Percentiles rank a stretch among this genome's conserved stretches.
These are phyloP conservation scores for Cutaneotrichosporon sp. DNA, from an alignment of 1,284 basidiomycete species.

Conservation along the genomic window DNA sequence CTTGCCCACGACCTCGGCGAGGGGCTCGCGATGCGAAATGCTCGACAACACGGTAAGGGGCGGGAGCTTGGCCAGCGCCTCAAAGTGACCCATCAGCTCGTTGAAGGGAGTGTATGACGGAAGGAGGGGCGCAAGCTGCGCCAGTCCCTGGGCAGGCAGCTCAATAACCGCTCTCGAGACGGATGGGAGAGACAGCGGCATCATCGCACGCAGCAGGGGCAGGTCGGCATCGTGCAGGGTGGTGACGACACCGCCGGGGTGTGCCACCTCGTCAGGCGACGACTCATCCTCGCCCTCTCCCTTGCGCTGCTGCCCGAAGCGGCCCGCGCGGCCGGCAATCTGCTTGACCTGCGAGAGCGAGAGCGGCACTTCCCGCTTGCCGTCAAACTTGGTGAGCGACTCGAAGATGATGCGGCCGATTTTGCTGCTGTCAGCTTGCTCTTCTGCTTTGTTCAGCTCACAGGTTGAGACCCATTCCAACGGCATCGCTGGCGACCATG, in stretches of 20 bases:
- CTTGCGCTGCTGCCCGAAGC: conserved; percentile 69
- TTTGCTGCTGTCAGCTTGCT: conserved; percentile 64
- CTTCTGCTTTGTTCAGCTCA: conserved; percentile 59
- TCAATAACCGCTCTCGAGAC: conserved; percentile 57
- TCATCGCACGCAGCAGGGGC: conserved; percentile 59
- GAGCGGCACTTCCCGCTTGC: conserved; percentile 60
- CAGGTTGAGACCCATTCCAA: conserved; percentile 97
- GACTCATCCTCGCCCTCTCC: neutral
- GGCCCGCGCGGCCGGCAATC: conserved; percentile 92
- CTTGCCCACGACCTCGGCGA: conserved; percentile 57
- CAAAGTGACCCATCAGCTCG: conserved; percentile 40
- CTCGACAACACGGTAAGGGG: conserved; percentile 57
- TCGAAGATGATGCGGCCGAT: conserved; percentile 90
- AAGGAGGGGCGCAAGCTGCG: conserved; percentile 52
- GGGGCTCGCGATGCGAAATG: conserved; percentile 47
- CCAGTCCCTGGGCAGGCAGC: conserved; percentile 44
- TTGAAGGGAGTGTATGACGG: conserved; percentile 47
- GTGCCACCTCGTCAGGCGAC: conserved; percentile 39
- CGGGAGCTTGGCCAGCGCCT: conserved; percentile 57
- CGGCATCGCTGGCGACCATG: conserved; percentile 86
- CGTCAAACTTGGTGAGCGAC: conserved; percentile 72
- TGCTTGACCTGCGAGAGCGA: conserved; percentile 87
- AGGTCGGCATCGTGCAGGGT: conserved; percentile 71
- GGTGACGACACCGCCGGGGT: conserved; percentile 68
- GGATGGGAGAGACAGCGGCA: conserved; percentile 56